phyloP scores from a whole-genome alignment of 345 rosid genomes.

The Excoecaria agallocha region DNA sequence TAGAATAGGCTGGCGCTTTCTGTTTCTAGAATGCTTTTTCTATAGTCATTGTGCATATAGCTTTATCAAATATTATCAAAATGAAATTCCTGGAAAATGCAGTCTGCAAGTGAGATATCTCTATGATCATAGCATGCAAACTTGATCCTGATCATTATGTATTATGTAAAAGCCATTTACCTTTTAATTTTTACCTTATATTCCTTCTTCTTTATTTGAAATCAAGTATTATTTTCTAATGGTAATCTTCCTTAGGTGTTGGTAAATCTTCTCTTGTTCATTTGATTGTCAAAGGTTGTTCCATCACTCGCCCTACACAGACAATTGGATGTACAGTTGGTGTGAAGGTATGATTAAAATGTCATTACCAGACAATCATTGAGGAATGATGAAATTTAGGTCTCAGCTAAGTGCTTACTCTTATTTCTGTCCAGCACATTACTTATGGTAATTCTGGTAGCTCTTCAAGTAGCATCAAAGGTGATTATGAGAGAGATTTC shows the following conservation, averaged over 20 bases:
- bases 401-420: conserved; percentile 19
- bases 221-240: conserved; percentile 18
- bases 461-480: conserved; percentile 86
- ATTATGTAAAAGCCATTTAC: too few species aligned
- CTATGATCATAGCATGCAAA: background rate
- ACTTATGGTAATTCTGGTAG: conserved; percentile 77
- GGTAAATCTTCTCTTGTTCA: conserved; percentile 94
- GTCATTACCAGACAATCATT: conserved; percentile 1
- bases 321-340: conserved; percentile 95
- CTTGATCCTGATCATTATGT: background rate
- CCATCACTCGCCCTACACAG: conserved; percentile 72
- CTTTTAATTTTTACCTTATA: background rate
- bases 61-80: background rate
- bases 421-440: conserved; percentile 48
- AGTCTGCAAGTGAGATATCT: background rate
- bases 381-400: conserved; percentile 15
- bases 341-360: conserved; percentile 65
- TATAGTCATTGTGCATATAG: background rate
- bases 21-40: background rate
- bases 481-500: conserved; percentile 93
- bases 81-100: background rate
- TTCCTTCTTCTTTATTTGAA: conserved; percentile 1
- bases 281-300: conserved; percentile 74
- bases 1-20: background rate
- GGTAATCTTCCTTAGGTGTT: conserved; percentile 52